Evolutionary conservation across 2,329 filamentous ascomycete genomes (phyloP).

Genomic region (Thermoascus crustaceus): DNA sequence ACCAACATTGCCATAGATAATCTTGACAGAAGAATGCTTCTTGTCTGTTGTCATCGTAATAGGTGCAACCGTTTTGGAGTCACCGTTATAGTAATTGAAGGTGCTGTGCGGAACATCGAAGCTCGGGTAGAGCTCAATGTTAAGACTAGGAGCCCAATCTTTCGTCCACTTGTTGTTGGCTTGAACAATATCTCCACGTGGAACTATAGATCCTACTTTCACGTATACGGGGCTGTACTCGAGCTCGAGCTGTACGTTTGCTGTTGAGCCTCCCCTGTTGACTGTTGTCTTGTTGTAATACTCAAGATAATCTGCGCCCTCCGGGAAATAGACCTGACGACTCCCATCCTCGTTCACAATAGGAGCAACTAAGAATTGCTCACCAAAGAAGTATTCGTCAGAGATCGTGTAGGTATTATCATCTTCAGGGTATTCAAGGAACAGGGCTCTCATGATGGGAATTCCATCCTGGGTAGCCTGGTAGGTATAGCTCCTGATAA

Average conservation of each 20-base stretch:
- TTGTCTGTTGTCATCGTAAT: slow-evolving; percentile 1
- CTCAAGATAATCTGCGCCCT: slow-evolving; percentile 20
- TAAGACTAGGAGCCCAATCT: slow-evolving; percentile 20
- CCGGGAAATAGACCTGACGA: slow-evolving; percentile 27
- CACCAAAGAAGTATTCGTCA: slow-evolving; percentile 2
- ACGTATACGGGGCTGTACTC: slow-evolving; percentile 25
- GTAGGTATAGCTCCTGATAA: slow-evolving; percentile 2
- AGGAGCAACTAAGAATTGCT: slow-evolving; percentile 24
- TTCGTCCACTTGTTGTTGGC: slow-evolving; percentile 28
- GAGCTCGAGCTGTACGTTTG: slow-evolving; percentile 14
- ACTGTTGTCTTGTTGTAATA: slow-evolving; percentile 24
- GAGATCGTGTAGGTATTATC: background rate
- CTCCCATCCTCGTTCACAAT: slow-evolving; percentile 19
- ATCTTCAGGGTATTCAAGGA: background rate
- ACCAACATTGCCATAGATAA: background rate
- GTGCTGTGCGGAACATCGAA: slow-evolving; percentile 13
- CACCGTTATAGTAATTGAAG: slow-evolving; percentile 1
- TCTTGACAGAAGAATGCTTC: slow-evolving; percentile 1
- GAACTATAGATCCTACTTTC: slow-evolving; percentile 25
- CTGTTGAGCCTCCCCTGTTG: slow-evolving; percentile 11
- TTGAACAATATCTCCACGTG: slow-evolving; percentile 24
- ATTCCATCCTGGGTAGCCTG: slow-evolving; percentile 1
- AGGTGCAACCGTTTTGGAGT: background rate
- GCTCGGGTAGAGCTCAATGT: slow-evolving; percentile 25
- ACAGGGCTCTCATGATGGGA: background rate